phyloP scores from a whole-genome alignment of 73 alveolate species.

The Tetrahymena elliotti region DNA sequence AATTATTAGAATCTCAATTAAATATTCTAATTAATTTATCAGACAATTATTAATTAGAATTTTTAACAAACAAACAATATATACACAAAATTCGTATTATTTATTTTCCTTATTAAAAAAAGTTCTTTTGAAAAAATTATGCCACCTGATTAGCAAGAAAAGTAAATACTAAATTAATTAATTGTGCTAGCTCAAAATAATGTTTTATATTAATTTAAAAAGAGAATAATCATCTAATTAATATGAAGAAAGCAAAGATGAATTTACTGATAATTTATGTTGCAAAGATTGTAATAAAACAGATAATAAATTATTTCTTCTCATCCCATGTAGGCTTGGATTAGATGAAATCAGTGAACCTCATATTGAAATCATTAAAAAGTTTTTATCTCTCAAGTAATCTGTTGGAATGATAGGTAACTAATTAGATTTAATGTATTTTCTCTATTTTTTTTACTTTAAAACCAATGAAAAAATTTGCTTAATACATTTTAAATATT shows the following conservation, averaged over 20 bases:
- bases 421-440: background rate
- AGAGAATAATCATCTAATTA: background rate
- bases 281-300: background rate
- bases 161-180: background rate
- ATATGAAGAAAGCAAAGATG: background rate
- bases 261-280: background rate
- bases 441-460: background rate
- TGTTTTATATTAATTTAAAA: too few relatives aligned
- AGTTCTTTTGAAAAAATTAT: background rate
- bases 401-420: background rate
- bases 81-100: background rate
- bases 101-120: background rate
- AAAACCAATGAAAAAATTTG: background rate
- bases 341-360: background rate
- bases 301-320: background rate
- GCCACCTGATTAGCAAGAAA: background rate
- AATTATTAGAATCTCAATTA: background rate
- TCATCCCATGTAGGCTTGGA: background rate
- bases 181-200: background rate
- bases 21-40: background rate
- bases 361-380: background rate
- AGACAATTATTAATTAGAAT: background rate
- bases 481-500: too few relatives aligned
- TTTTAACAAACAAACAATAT: background rate
- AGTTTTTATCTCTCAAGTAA: background rate